A percentile compares a stretch with the other conserved stretches of the same genome.
Evolutionary conservation across 768 basidiomycete species (phyloP).

Genomic region (Rhodosporidiobolus sp.): DNA sequence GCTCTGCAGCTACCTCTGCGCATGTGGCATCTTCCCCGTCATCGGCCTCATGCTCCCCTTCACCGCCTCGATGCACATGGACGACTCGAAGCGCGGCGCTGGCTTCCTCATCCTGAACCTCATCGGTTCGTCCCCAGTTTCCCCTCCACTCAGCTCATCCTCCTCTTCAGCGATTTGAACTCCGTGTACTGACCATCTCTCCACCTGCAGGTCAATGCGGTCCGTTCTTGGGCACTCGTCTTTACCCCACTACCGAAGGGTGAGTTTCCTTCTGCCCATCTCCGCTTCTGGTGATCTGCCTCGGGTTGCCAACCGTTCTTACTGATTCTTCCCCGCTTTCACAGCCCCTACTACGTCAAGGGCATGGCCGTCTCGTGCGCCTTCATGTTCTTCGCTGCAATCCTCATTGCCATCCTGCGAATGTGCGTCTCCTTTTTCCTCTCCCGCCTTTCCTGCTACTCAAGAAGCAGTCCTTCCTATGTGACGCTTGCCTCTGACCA

Average conservation of each 20-base stretch:
- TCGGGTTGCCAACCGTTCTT: neutral
- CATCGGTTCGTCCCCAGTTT: neutral
- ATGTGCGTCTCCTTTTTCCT: neutral
- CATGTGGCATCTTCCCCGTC: constrained; percentile 11
- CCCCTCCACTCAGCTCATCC: too few relatives aligned
- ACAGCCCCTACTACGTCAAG: constrained; percentile 24
- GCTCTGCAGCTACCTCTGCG: neutral
- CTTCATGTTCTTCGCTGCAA: constrained; percentile 2
- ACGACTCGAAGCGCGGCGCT: constrained; percentile 20
- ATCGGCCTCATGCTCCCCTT: constrained; percentile 21
- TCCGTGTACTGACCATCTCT: neutral
- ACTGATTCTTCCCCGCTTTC: neutral
- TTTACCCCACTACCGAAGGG: constrained; percentile 6
- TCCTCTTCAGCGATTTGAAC: too few relatives aligned
- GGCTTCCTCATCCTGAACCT: constrained; percentile 27
- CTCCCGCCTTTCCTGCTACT: neutral
- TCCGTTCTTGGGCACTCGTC: neutral
- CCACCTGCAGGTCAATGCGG: neutral
- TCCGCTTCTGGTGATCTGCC: too few relatives aligned
- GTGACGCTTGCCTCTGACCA: too few relatives aligned
- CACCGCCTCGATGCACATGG: neutral
- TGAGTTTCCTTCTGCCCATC: neutral
- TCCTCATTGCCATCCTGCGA: neutral
- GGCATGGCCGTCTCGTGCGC: constrained; percentile 18
- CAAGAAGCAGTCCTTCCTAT: neutral